Evolutionary conservation across 2,329 filamentous ascomycete species (phyloP), one percentile per base, ranked within the genome.

Genomic region (Raffaelea albimanens): DNA sequence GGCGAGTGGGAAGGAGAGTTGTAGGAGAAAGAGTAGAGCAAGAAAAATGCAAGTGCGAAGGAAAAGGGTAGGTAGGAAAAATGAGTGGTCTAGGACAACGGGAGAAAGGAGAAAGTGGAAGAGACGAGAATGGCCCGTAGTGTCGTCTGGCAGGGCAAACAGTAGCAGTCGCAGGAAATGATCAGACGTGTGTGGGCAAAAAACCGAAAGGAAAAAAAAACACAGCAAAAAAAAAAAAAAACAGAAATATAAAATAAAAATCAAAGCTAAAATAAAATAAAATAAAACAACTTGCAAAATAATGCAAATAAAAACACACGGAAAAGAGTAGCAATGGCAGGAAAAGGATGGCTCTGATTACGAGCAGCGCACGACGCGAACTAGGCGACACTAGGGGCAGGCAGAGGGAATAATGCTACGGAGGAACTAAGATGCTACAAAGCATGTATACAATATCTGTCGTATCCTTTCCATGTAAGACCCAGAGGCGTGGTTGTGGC

Each of bases 151-250:
- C 42, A n/a, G 19, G 43, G 19, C 19, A 34, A 42, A 19, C 22
- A n/a, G 43, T 25, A 20, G n/a, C 40, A 36, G 41, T 29, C 46
- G 43, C 36, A 31, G 29, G 33, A 22, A 23, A 33, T 46, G 38
- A n/a, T 33, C 29, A n/a, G 36, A 16, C n/a, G 18, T n/a, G 22
- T 42, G 22, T 34, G 22, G 40, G 46, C 34, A 43, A 20, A 43
- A 40, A 40, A 42, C 22, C 45, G 45, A 18, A 43, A 43, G 22
- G 18, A 22, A 41, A 18, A 18, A 22, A 42, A 49, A 46, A 41
- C 36, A 19, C 21, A 36, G 9, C 14, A 42, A 23, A 22, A 38
- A 25, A 21, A 36, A 31, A 25, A 22, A 43, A 14, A 46, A 40
- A 25, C 36, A 33, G 40, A 14, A 21, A 42, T 20, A 42, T 40